Conservation (phyloP, 148 eudicot species). For the Tetragonia tetragonoides region DNA sequence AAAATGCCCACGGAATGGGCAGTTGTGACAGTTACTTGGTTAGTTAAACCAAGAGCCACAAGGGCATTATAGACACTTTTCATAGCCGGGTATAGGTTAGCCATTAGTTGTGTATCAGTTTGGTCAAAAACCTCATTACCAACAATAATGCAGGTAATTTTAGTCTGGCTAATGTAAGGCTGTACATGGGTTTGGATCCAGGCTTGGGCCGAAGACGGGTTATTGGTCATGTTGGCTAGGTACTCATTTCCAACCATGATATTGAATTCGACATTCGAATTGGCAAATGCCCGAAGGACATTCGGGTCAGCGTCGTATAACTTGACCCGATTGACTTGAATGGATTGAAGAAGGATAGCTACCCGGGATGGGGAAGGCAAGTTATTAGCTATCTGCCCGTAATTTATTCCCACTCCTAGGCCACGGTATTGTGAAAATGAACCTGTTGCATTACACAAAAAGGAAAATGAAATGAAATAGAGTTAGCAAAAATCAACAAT, state of each 20-base stretch:
- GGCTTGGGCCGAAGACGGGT: slow-evolving; percentile 43
- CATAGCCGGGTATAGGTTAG: slow-evolving; percentile 75
- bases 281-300: slow-evolving; percentile 66
- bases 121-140: slow-evolving; percentile 74
- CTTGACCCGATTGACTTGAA: slow-evolving; percentile 60
- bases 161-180: slow-evolving; percentile 54
- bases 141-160: slow-evolving; percentile 63
- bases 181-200: slow-evolving; percentile 72
- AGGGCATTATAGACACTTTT: slow-evolving; percentile 53
- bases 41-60: slow-evolving; percentile 41
- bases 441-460: slow-evolving; percentile 25
- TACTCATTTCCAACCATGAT: slow-evolving; percentile 65
- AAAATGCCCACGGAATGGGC: slow-evolving; percentile 75
- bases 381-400: slow-evolving; percentile 87
- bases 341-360: slow-evolving; percentile 43
- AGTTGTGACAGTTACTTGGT: slow-evolving; percentile 59
- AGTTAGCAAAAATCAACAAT: too few species aligned
- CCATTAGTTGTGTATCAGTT: slow-evolving; percentile 38
- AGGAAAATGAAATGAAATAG: too few species aligned
- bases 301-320: slow-evolving; percentile 84
- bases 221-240: slow-evolving; percentile 39
- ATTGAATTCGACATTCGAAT: slow-evolving; percentile 54
- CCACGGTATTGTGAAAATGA: slow-evolving; percentile 28
- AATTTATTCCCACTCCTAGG: slow-evolving; percentile 73
- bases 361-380: slow-evolving; percentile 67